A percentile compares a stretch with the other conserved stretches of the same genome.
Evolutionary conservation across 768 basidiomycete genomes (phyloP).

Genomic region (Kwoniella bestiolae): DNA sequence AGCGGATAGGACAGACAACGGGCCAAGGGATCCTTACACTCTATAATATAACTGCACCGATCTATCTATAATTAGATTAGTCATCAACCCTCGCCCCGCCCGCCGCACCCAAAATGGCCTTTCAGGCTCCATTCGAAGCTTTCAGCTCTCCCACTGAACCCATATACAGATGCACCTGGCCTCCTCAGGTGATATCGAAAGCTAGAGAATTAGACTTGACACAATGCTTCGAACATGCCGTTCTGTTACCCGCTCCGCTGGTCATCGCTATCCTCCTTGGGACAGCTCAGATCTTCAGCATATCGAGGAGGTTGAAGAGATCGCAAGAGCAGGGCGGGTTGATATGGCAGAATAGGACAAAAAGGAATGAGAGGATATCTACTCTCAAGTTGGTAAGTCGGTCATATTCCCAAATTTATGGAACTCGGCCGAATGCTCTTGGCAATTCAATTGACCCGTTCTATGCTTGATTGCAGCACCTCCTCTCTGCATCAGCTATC

Average conservation of each 20-base stretch:
- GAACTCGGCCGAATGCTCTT: too few relatives aligned
- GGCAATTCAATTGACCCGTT: too few relatives aligned
- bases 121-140: conserved; percentile 13
- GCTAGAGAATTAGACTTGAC: conserved; percentile 74
- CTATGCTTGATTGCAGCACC: too few relatives aligned
- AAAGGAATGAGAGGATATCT: conserved; percentile 64
- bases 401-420: conserved; percentile 16
- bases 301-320: conserved; percentile 43
- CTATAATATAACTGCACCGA: background rate
- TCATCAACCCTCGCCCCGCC: background rate
- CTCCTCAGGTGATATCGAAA: conserved; percentile 60
- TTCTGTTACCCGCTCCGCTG: conserved; percentile 66
- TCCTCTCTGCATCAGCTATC: conserved; percentile 36
- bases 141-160: background rate
- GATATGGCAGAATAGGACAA: conserved; percentile 58
- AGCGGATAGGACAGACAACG: background rate
- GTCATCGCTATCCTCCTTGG: conserved; percentile 60
- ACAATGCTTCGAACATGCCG: conserved; percentile 77
- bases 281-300: conserved; percentile 45
- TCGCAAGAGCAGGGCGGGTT: conserved; percentile 54
- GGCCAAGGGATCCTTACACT: background rate
- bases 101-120: conserved; percentile 7
- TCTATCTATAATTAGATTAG: background rate
- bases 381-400: conserved; percentile 70
- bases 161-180: conserved; percentile 31